Percentiles rank a stretch among this genome's conserved stretches.
Evolutionary conservation across 441 rosid species (phyloP).

Genomic region (Daphne laureola): DNA sequence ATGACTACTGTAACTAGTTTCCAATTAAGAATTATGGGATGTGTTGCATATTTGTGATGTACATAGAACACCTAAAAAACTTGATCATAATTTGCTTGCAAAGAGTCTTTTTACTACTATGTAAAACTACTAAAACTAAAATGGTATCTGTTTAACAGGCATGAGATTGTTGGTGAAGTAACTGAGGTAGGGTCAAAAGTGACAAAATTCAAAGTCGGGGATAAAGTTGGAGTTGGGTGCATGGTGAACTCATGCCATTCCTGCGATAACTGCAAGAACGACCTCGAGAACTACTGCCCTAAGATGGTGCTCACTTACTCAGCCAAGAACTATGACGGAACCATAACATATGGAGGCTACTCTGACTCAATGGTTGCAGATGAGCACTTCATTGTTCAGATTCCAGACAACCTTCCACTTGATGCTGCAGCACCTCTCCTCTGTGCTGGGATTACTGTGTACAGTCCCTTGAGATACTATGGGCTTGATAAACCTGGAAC

Average conservation of each 20-base stretch:
- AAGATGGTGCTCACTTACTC: constrained; percentile 26
- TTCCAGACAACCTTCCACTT: constrained; percentile 35
- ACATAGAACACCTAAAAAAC: no score
- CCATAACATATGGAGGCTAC: constrained; percentile 42
- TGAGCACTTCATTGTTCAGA: constrained; percentile 32
- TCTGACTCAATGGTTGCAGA: constrained; percentile 36
- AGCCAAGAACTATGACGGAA: constrained; percentile 24
- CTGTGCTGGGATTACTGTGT: constrained; percentile 50
- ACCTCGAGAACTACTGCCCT: constrained; percentile 48
- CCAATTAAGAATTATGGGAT: no score
- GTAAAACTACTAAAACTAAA: no score
- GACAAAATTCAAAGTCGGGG: constrained; percentile 35
- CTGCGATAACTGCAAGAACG: constrained; percentile 29
- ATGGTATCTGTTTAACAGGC: constrained; percentile 21
- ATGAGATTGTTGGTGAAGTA: constrained; percentile 46
- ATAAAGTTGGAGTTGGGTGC: constrained; percentile 45
- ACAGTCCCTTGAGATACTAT: constrained; percentile 37
- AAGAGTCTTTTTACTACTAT: no score
- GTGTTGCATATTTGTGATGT: no score
- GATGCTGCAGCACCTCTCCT: constrained; percentile 47
- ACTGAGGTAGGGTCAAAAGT: constrained; percentile 43
- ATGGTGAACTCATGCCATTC: constrained; percentile 39
- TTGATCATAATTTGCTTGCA: no score
- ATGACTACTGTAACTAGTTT: no score
- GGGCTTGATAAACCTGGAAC: constrained; percentile 42